These are phyloP conservation scores for Bocquillonia castaneifolia DNA, from an alignment of 441 rosid species.

Conservation along the genomic window DNA sequence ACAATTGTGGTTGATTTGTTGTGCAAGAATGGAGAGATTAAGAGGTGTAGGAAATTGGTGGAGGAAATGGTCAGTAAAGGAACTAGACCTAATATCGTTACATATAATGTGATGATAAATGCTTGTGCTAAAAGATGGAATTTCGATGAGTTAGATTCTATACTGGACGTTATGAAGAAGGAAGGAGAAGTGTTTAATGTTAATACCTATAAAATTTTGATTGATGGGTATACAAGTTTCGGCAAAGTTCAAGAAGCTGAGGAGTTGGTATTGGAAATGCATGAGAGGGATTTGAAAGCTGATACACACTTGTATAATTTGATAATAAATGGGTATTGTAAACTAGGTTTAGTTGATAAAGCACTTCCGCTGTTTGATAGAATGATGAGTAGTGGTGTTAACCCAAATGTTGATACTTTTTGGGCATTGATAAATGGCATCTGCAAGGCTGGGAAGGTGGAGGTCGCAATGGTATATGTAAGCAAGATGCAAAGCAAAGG, in stretches of 20 bases:
- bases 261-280: conserved; percentile 63
- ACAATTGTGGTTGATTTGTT: conserved; percentile 52
- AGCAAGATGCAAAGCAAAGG: conserved; percentile 66
- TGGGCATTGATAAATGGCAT: conserved; percentile 62
- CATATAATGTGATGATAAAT: conserved; percentile 56
- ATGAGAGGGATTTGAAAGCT: conserved; percentile 41
- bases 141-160: conserved; percentile 35
- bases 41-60: conserved; percentile 43
- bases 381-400: conserved; percentile 46
- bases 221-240: conserved; percentile 30
- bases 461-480: conserved; percentile 54
- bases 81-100: conserved; percentile 47
- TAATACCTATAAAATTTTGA: conserved; percentile 45
- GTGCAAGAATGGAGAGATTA: conserved; percentile 58
- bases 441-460: conserved; percentile 65
- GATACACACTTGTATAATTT: conserved; percentile 53
- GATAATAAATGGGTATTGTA: conserved; percentile 47
- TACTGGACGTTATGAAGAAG: conserved; percentile 57
- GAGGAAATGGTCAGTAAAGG: conserved; percentile 44
- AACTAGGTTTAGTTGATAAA: conserved; percentile 45
- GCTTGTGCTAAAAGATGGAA: conserved; percentile 52
- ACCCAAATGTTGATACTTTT: conserved; percentile 50
- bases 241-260: conserved; percentile 50
- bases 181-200: conserved; percentile 31
- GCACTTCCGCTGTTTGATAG: conserved; percentile 64